Base-by-base conservation (phyloP, 495 filamentous ascomycete species). In the Rostrohypoxylon terebratum region DNA sequence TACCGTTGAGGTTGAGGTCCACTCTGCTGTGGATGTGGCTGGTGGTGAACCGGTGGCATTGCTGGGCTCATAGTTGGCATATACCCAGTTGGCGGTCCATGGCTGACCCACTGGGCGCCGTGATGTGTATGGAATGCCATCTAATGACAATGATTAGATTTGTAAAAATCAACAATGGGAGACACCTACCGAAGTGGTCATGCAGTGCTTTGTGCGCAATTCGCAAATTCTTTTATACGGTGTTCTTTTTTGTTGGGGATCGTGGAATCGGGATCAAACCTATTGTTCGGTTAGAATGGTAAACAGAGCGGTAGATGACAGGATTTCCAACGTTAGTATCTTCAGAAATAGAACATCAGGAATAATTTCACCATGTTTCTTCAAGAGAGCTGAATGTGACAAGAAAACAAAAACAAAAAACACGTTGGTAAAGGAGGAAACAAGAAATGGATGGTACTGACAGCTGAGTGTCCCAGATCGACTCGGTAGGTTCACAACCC, bases 111-210 rank as follows among this genome's bases (percentile, higher is more conserved):
- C 59, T 74, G 71, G 71, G 69, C 68, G 69, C 54, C 61, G 21
- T 58, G 74, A 28, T 62, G 71, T 59, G 75, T 73, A 47, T 78
- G 76, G 36, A 75, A 78, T 25, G 76, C 76, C 76, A 78, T 78
- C 68, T 66, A 50, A 23, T 33, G 40, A 34, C 66, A 77, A 75
- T 68, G 73, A 50, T 72, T 72, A 66, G 58, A 63, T 20, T 21
- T 23, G 14, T 40, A 23, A 16, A 14, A 16, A n/a, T 42, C 4
- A 4, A 14, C 13, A 42, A 42, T n/a, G 13, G 8, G 38, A n/a
- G 40, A 51, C n/a, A 62, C 71, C 63, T 74, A 74, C 66, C n/a
- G 28, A 50, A 28, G 57, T 28, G 51, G 21, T 69, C 66, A 68
- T 70, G 44, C 60, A 28, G 58, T 66, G 47, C 20, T 34, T 70